phyloP scores from a whole-genome alignment of 768 basidiomycete species.

The Xerocomellus chrysenteron region DNA sequence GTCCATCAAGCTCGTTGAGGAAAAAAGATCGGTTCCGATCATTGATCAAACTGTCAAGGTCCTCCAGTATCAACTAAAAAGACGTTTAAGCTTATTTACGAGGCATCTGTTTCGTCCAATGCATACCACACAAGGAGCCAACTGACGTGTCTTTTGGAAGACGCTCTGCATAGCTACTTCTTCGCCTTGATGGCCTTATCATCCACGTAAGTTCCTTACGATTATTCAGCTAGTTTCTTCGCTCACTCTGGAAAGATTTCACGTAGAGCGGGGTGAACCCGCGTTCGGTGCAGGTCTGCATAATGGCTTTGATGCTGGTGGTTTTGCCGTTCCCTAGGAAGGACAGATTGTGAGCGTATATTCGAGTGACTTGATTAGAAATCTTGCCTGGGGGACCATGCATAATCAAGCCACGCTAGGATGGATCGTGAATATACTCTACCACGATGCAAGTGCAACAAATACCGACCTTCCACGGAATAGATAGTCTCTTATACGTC shows the following conservation, averaged over 20 bases:
- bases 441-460: background rate
- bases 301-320: constrained; percentile 78
- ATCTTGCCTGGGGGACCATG: constrained; percentile 71
- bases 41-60: constrained; percentile 78
- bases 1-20: constrained; percentile 82
- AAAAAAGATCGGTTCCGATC: constrained; percentile 81
- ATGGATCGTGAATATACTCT: background rate
- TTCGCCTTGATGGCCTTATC: constrained; percentile 55
- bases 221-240: background rate
- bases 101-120: constrained; percentile 35
- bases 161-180: constrained; percentile 65
- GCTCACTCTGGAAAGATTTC: constrained; percentile 71
- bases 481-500: constrained; percentile 69
- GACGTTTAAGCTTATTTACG: background rate
- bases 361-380: background rate
- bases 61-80: constrained; percentile 46
- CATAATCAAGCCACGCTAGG: constrained; percentile 78
- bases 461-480: constrained; percentile 74
- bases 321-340: constrained; percentile 76
- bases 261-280: constrained; percentile 76
- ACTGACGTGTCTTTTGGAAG: constrained; percentile 71
- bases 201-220: constrained; percentile 6
- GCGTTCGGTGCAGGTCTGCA: constrained; percentile 65
- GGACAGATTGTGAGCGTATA: background rate
- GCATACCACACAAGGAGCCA: constrained; percentile 64